Base-by-base conservation (phyloP, 345 rosid genomes). In the Conringia planisiliqua region DNA sequence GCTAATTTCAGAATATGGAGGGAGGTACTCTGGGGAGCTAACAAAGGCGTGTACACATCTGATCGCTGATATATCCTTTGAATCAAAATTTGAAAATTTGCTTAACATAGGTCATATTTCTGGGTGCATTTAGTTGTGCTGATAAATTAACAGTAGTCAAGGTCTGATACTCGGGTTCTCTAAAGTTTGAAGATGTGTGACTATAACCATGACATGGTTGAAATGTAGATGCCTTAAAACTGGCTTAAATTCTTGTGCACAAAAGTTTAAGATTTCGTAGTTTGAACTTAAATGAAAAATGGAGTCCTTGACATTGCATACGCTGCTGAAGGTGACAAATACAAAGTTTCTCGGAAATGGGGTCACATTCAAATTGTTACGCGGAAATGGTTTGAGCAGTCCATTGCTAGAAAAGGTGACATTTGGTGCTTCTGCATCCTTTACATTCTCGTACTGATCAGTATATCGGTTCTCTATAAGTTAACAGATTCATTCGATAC, bases 311-410 rank as follows among this genome's bases (percentile, higher is more conserved):
- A 89, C 90, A 62, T 69, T 76, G 63, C 51, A 70, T 78, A 95
- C 84, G 86, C 87, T 77, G 87, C 99, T 66, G 92, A 90, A 85
- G 93, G 99, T 73, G 97, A 92, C 83, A 95, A 95, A 78, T 89
- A 85, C 81, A 86, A 83, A 85, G 97, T 90, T 83, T 97, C 99
- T 40, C 76, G 73, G 47, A 86, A 84, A 79, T 95, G 99, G 99
- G 97, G 97, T 60, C 87, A 83, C 75, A 85, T 92, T 80, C 85
- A 79, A 81, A 89, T 92, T 73, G 91, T 95, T 57, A 76, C 84
- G 65, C 82, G 87, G 72, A 95, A 86, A 85, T 95, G 99, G 99
- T 79, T 92, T 81, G 83, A 88, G 67, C 97, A 92, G 73, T 92
- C 94, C 64, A 76, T 90, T 78, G 86, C 85, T 51, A 86, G 86